Conservation (phyloP, 805 yeast genomes). For the Ogataea nitratoaversa region DNA sequence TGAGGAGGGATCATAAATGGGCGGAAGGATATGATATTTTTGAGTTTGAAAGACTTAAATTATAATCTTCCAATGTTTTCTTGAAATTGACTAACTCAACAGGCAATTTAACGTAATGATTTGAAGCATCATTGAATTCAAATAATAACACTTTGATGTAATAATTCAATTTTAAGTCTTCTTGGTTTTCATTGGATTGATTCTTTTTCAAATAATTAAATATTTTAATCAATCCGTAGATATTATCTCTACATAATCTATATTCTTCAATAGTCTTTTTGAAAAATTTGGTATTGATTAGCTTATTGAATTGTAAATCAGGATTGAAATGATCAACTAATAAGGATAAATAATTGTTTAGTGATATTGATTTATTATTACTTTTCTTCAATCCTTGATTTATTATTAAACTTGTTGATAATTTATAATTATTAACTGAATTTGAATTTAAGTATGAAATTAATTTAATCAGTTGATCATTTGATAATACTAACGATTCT, state of each 20-base stretch:
- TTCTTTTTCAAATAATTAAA: slow-evolving; percentile 11
- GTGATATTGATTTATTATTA: slow-evolving; percentile 6
- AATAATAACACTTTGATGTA: slow-evolving; percentile 26
- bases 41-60: background rate
- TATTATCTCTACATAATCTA: slow-evolving; percentile 30
- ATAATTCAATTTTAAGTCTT: slow-evolving; percentile 23
- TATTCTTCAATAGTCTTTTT: slow-evolving; percentile 30
- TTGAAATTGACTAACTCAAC: slow-evolving; percentile 27
- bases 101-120: slow-evolving; percentile 32
- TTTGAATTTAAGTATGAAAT: slow-evolving; percentile 21
- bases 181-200: background rate
- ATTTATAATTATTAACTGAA: slow-evolving; percentile 5
- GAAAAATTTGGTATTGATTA: slow-evolving; percentile 25
- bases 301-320: slow-evolving; percentile 6
- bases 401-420: slow-evolving; percentile 24
- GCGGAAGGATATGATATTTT: too few relatives aligned
- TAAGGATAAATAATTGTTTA: slow-evolving; percentile 29
- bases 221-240: slow-evolving; percentile 32
- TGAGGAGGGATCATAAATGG: too few relatives aligned
- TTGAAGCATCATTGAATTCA: slow-evolving; percentile 33
- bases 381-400: slow-evolving; percentile 30
- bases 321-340: slow-evolving; percentile 26
- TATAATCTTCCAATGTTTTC: slow-evolving; percentile 6
- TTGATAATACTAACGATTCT: slow-evolving; percentile 22
- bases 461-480: slow-evolving; percentile 20